These are phyloP conservation scores for Aspergillus candidus DNA, from an alignment of 2,329 filamentous ascomycete genomes.

Conservation along the genomic window DNA sequence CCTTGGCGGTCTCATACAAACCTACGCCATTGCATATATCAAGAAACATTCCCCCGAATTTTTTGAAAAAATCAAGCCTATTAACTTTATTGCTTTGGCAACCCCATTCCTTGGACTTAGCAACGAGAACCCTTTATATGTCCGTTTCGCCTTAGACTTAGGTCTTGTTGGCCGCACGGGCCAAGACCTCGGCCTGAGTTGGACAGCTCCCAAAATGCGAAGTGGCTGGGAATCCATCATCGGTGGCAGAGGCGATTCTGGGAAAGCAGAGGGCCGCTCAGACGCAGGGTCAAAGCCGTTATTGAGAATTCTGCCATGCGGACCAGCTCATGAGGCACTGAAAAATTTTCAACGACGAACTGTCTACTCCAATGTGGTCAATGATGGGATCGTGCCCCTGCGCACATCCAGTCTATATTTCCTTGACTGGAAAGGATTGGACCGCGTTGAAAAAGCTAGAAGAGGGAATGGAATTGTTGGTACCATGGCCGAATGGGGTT, in stretches of 20 bases:
- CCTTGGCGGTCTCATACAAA: slow-evolving; percentile 82
- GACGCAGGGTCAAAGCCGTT: slow-evolving; percentile 84
- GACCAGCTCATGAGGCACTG: slow-evolving; percentile 79
- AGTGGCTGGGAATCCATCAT: slow-evolving; percentile 87
- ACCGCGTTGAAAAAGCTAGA: slow-evolving; percentile 87
- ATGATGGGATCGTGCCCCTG: slow-evolving; percentile 92
- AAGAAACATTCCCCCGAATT: slow-evolving; percentile 92
- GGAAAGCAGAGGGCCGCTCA: slow-evolving; percentile 49
- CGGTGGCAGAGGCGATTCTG: slow-evolving; percentile 62
- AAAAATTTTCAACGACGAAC: slow-evolving; percentile 86
- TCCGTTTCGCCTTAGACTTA: slow-evolving; percentile 95
- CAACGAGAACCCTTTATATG: slow-evolving; percentile 95
- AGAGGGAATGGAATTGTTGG: slow-evolving; percentile 88
- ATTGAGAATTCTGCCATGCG: slow-evolving; percentile 80
- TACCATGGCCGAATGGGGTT: slow-evolving; percentile 88
- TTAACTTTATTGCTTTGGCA: slow-evolving; percentile 86
- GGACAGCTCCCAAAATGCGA: slow-evolving; percentile 78
- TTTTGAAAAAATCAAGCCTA: slow-evolving; percentile 74
- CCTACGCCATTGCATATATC: slow-evolving; percentile 92
- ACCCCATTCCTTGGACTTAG: slow-evolving; percentile 85
- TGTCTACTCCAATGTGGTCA: slow-evolving; percentile 94
- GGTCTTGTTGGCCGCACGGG: slow-evolving; percentile 93
- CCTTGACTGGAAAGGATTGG: slow-evolving; percentile 90
- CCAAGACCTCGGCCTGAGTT: slow-evolving; percentile 89
- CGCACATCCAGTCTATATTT: slow-evolving; percentile 95